A percentile compares a stretch with the other conserved stretches of the same genome.
phyloP scores from a whole-genome alignment of 305 asterid species.

The Lippia alba region DNA sequence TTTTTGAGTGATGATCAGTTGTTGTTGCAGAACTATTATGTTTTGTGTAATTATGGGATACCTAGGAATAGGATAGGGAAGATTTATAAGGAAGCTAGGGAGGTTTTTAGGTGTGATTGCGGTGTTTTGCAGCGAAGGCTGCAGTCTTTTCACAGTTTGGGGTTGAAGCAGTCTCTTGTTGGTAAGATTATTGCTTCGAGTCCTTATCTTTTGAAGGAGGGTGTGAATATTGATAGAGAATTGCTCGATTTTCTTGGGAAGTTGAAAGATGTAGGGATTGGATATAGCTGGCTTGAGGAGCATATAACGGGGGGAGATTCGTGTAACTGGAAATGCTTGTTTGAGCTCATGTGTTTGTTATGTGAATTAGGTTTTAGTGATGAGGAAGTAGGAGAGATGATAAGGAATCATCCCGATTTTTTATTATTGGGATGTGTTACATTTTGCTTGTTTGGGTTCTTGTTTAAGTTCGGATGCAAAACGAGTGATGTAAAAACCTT shows the following conservation, averaged over 20 bases:
- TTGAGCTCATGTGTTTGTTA: conserved; percentile 50
- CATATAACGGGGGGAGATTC: conserved; percentile 45
- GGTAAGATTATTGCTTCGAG: conserved; percentile 58
- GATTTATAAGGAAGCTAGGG: conserved; percentile 61
- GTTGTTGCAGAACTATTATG: conserved; percentile 62
- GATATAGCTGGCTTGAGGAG: conserved; percentile 58
- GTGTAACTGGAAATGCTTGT: conserved; percentile 53
- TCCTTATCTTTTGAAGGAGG: conserved; percentile 59
- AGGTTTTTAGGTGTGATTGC: conserved; percentile 51
- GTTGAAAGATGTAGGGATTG: conserved; percentile 50
- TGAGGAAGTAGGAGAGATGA: conserved; percentile 41
- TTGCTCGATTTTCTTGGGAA: conserved; percentile 42
- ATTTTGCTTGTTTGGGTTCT: conserved; percentile 46
- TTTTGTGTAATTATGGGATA: conserved; percentile 72
- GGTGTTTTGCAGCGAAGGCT: conserved; percentile 58
- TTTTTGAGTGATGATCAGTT: conserved; percentile 64
- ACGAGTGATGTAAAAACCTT: conserved; percentile 37
- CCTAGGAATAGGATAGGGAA: conserved; percentile 60
- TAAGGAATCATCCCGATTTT: conserved; percentile 51
- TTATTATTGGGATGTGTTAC: conserved; percentile 58
- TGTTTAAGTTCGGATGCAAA: conserved; percentile 63
- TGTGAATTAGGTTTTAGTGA: conserved; percentile 48
- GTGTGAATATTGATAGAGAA: conserved; percentile 34
- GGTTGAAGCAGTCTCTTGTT: conserved; percentile 55
- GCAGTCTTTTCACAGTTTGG: conserved; percentile 46